Evolutionary conservation across 73 alveolate species (phyloP).

Genomic region (Paramecium sonneborni): DNA sequence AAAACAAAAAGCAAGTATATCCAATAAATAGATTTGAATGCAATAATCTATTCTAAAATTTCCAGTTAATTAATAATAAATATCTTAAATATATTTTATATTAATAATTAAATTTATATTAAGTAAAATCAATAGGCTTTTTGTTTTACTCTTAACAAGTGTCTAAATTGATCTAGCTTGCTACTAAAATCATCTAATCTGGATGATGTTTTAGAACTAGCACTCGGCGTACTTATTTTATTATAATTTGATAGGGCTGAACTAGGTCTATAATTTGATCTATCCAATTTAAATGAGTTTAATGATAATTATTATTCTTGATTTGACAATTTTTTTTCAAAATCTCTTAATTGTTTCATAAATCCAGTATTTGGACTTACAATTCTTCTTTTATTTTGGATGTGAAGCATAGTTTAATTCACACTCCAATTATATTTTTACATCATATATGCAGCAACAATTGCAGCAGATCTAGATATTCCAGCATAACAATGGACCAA

Average conservation of each 20-base stretch:
- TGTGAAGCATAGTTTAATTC: not conserved
- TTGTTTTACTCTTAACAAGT: not conserved
- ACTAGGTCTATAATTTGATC: not conserved
- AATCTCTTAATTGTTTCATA: not conserved
- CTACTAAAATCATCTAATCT: slow-evolving; percentile 17
- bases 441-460: slow-evolving; percentile 39
- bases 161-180: slow-evolving; percentile 18
- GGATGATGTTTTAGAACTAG: not conserved
- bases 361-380: slow-evolving; percentile 31
- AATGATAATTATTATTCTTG: not conserved
- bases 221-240: not conserved
- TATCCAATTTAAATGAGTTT: not conserved
- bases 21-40: not conserved
- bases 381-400: not conserved
- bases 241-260: not conserved
- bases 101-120: not conserved
- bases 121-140: not conserved
- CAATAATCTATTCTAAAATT: not conserved
- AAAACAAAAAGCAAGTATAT: not conserved
- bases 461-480: slow-evolving; percentile 25
- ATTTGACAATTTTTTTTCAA: not conserved
- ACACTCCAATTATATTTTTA: not conserved
- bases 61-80: not conserved
- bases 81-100: not conserved
- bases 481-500: slow-evolving; percentile 40